Percentiles rank a stretch among this genome's conserved stretches.
phyloP scores from a whole-genome alignment of 768 basidiomycete species.

The Tremella yokohamensis region DNA sequence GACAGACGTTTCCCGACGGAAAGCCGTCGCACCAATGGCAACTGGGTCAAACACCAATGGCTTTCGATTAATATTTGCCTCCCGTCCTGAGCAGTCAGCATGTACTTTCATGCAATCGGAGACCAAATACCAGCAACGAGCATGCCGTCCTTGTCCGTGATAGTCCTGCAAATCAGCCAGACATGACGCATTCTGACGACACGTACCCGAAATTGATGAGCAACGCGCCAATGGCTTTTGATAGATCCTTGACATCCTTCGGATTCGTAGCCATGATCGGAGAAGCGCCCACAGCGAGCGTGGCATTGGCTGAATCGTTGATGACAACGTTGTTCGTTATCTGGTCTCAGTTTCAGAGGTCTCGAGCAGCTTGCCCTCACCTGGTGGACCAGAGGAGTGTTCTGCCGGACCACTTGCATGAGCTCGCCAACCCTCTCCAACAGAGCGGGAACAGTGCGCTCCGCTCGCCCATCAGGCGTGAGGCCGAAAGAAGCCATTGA shows the following conservation, averaged over 20 bases:
- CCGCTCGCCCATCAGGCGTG: neutral
- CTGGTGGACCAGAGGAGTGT: constrained; percentile 76
- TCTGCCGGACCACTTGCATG: constrained; percentile 57
- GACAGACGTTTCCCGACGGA: constrained; percentile 62
- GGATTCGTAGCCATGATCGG: constrained; percentile 90
- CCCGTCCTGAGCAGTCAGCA: constrained; percentile 49
- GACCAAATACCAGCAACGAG: constrained; percentile 57
- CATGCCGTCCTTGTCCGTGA: constrained; percentile 66
- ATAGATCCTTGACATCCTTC: constrained; percentile 76
- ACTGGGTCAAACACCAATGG: constrained; percentile 89
- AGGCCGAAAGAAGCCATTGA: constrained; percentile 55
- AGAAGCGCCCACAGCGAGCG: constrained; percentile 78
- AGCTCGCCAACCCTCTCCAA: constrained; percentile 55
- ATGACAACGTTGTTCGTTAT: constrained; percentile 86
- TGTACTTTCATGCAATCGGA: neutral
- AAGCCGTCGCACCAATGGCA: constrained; percentile 76
- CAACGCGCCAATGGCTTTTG: constrained; percentile 63
- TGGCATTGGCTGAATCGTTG: constrained; percentile 85
- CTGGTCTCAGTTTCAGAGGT: constrained; percentile 51
- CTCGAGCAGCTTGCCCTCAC: constrained; percentile 22
- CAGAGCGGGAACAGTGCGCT: constrained; percentile 17
- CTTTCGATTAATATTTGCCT: constrained; percentile 66
- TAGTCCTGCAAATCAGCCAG: constrained; percentile 32
- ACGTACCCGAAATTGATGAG: constrained; percentile 74
- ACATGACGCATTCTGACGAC: neutral